Conservation (phyloP, 2,329 filamentous ascomycete species). For the Calonectria pauciramosa region DNA sequence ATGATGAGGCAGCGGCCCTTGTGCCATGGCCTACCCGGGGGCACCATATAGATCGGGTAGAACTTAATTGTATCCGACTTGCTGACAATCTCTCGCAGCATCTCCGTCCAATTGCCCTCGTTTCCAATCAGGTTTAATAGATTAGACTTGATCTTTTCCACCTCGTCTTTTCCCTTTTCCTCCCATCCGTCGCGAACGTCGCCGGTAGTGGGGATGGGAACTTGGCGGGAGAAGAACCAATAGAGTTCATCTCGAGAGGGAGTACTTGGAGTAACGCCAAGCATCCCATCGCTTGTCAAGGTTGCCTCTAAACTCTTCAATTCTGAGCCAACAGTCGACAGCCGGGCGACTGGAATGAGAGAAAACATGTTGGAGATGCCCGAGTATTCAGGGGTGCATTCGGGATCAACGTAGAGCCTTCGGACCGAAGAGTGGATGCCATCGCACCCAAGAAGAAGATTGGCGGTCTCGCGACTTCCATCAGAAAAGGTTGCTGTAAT, state of each 20-base stretch:
- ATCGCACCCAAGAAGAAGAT: not conserved
- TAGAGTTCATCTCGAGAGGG: not conserved
- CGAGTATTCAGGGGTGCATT: not conserved
- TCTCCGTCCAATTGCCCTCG: not conserved
- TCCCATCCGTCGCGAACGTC: not conserved
- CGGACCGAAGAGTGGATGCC: not conserved
- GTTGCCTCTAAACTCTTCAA: not conserved
- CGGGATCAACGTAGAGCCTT: not conserved
- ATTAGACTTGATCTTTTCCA: not conserved
- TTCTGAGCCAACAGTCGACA: not conserved
- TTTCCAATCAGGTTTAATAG: not conserved
- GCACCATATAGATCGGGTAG: not conserved
- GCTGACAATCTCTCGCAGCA: not conserved
- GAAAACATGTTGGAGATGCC: conserved; percentile 3
- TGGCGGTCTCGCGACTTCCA: not conserved
- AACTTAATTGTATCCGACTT: not conserved
- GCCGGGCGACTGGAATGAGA: not conserved
- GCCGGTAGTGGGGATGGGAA: not conserved
- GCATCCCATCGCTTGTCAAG: not conserved
- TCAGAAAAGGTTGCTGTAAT: not conserved
- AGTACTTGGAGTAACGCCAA: not conserved
- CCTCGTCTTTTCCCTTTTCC: not conserved
- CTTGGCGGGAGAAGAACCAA: conserved; percentile 2
- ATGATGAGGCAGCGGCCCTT: not conserved
- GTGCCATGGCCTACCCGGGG: not conserved